Conservation (phyloP, 495 filamentous ascomycete species). For the Aspergillus sclerotioniger region DNA sequence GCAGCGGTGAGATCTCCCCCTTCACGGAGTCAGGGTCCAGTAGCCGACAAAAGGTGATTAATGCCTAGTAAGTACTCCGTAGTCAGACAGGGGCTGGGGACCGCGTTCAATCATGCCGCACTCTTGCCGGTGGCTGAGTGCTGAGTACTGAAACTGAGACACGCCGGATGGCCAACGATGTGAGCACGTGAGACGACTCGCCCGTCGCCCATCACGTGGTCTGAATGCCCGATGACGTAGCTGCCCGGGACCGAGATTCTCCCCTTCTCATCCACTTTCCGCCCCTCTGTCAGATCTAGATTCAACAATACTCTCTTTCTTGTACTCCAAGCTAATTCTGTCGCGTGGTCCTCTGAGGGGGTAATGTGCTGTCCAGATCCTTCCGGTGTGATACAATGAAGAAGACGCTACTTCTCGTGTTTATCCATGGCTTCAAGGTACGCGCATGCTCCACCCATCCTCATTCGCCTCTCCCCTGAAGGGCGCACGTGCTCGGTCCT, state of each 20-base stretch:
- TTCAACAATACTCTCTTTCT: neutral
- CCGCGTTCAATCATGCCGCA: too few relatives aligned
- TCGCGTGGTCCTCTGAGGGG: neutral
- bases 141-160: neutral
- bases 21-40: too few relatives aligned
- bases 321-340: neutral
- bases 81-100: too few relatives aligned
- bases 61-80: too few relatives aligned
- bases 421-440: slow-evolving; percentile 98
- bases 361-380: neutral
- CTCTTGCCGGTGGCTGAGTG: too few relatives aligned
- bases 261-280: neutral
- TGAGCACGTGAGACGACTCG: neutral
- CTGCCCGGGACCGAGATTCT: neutral
- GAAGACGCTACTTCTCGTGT: slow-evolving; percentile 86
- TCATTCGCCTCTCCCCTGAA: neutral
- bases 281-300: neutral
- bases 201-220: neutral
- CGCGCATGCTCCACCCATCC: neutral
- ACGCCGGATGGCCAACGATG: neutral
- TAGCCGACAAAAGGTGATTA: too few relatives aligned
- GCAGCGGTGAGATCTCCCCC: too few relatives aligned
- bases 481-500: neutral
- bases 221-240: slow-evolving; percentile 3
- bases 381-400: slow-evolving; percentile 54